phyloP scores from a whole-genome alignment of 805 yeast genomes.

The Yueomyces sp. region DNA sequence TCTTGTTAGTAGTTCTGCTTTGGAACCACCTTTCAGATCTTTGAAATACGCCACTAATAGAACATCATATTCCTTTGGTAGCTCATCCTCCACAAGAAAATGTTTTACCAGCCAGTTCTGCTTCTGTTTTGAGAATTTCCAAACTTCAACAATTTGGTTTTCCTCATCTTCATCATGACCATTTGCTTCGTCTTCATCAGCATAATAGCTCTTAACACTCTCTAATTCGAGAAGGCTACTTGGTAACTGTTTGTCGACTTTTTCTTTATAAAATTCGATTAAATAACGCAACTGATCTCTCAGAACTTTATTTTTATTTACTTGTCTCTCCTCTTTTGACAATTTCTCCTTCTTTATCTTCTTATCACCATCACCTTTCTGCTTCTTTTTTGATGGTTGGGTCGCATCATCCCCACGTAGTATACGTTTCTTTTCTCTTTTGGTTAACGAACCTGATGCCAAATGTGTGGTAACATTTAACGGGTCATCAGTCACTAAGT shows the following conservation, averaged over 20 bases:
- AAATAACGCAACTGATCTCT: slow-evolving; percentile 24
- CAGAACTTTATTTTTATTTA: slow-evolving; percentile 14
- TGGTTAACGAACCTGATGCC: slow-evolving; percentile 20
- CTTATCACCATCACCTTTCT: slow-evolving; percentile 3
- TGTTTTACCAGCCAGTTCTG: slow-evolving; percentile 26
- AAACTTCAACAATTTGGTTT: slow-evolving; percentile 14
- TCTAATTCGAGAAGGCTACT: slow-evolving; percentile 7
- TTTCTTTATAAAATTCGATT: slow-evolving; percentile 20
- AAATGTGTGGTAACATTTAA: slow-evolving; percentile 25
- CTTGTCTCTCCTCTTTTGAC: slow-evolving; percentile 15
- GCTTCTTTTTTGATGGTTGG: slow-evolving; percentile 8
- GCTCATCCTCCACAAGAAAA: slow-evolving; percentile 13
- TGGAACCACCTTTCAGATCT: slow-evolving; percentile 15
- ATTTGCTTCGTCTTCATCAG: slow-evolving; percentile 3
- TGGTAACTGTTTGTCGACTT: slow-evolving; percentile 16
- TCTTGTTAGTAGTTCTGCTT: slow-evolving; percentile 9
- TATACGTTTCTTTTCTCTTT: slow-evolving; percentile 20
- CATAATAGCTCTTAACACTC: slow-evolving; percentile 13
- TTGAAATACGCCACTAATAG: slow-evolving; percentile 19
- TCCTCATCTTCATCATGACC: slow-evolving; percentile 2
- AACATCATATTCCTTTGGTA: slow-evolving; percentile 18
- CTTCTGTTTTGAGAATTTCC: slow-evolving; percentile 26
- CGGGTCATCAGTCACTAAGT: slow-evolving; percentile 12
- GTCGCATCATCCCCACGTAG: slow-evolving; percentile 12
- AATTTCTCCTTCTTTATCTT: slow-evolving; percentile 15